Percentiles rank a stretch among this genome's conserved stretches.
phyloP scores from a whole-genome alignment of 208 protist species.

The Trypanosoma cruzi region DNA sequence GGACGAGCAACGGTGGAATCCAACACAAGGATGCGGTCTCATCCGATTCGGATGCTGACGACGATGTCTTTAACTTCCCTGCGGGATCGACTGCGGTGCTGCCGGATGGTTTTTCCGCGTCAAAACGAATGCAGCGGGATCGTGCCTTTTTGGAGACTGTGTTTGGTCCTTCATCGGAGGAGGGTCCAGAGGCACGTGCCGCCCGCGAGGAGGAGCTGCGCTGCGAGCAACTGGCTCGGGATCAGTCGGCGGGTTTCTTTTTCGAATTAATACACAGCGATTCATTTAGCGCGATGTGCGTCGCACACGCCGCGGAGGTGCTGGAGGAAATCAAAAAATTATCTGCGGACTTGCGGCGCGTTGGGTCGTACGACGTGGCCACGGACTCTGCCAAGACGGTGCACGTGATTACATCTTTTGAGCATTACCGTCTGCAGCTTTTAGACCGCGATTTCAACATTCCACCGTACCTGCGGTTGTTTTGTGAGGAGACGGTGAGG shows the following conservation, averaged over 20 bases:
- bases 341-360: slow-evolving; percentile 36
- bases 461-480: slow-evolving; percentile 60
- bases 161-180: slow-evolving; percentile 19
- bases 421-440: slow-evolving; percentile 48
- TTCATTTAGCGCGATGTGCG: slow-evolving; percentile 68
- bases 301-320: slow-evolving; percentile 51
- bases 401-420: slow-evolving; percentile 59
- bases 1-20: background rate
- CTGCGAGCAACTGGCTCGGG: slow-evolving; percentile 40
- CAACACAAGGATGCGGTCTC: background rate
- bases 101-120: background rate
- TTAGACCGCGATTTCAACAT: slow-evolving; percentile 70
- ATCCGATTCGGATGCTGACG: slow-evolving; percentile 17
- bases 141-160: slow-evolving; percentile 12
- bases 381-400: slow-evolving; percentile 59
- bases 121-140: background rate
- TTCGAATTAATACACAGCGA: slow-evolving; percentile 56
- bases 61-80: slow-evolving; percentile 51
- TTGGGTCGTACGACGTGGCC: slow-evolving; percentile 55
- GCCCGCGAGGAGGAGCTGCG: slow-evolving; percentile 43
- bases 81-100: slow-evolving; percentile 40
- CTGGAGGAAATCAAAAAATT: slow-evolving; percentile 31
- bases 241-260: slow-evolving; percentile 64
- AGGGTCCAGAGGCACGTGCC: slow-evolving; percentile 18
- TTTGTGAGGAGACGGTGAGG: slow-evolving; percentile 73